These are phyloP conservation scores for Mucor circinelloides DNA, from an alignment of 371 early-diverging fungal species.

Conservation along the genomic window DNA sequence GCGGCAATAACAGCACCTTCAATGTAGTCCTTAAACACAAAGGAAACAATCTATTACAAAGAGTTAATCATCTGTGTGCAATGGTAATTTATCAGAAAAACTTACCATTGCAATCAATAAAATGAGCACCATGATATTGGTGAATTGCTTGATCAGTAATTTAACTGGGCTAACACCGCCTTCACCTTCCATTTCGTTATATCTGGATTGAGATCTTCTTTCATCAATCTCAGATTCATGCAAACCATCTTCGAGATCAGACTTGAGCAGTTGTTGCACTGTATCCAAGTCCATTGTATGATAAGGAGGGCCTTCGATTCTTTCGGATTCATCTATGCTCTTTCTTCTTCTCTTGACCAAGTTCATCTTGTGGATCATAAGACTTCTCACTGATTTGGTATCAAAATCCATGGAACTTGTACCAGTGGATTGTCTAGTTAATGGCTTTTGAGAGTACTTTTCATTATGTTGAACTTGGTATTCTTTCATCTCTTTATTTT, in stretches of 20 bases:
- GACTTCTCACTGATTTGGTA: slow-evolving; percentile 42
- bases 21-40: slow-evolving; percentile 67
- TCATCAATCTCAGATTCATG: slow-evolving; percentile 49
- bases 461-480: slow-evolving; percentile 29
- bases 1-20: slow-evolving; percentile 74
- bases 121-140: slow-evolving; percentile 85
- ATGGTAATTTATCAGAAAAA: neutral
- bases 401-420: slow-evolving; percentile 32
- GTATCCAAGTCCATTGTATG: slow-evolving; percentile 60
- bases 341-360: slow-evolving; percentile 34
- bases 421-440: slow-evolving; percentile 36
- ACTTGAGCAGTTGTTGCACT: slow-evolving; percentile 59
- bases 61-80: neutral
- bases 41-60: slow-evolving; percentile 51
- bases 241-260: slow-evolving; percentile 66
- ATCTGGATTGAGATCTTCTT: slow-evolving; percentile 60
- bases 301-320: slow-evolving; percentile 50
- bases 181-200: slow-evolving; percentile 74
- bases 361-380: slow-evolving; percentile 38
- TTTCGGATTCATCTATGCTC: slow-evolving; percentile 24
- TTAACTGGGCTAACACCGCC: slow-evolving; percentile 65
- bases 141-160: slow-evolving; percentile 74
- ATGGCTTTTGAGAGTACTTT: slow-evolving; percentile 32
- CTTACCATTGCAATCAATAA: slow-evolving; percentile 72
- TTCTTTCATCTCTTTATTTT: slow-evolving; percentile 21